phyloP scores from a whole-genome alignment of 176 grass and related monocot species.

The barley (Hordeum vulgare) region MorexV3_pseudomolecules_assembly NC_058518.1:213128569-213129068 shows the following conservation, averaged over 20 bases:
- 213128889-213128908: background rate
- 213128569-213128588: too few relatives aligned
- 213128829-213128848: conserved; percentile 90
- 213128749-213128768: conserved; percentile 6
- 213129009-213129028: conserved; percentile 86
- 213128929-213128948: background rate
- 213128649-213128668: background rate
- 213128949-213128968: background rate
- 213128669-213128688: background rate
- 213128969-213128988: conserved; percentile 26
- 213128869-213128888: conserved; percentile 80
- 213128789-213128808: conserved; percentile 79
- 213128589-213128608: too few relatives aligned
- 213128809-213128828: conserved; percentile 95
- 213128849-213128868: conserved; percentile 93
- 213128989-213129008: conserved; percentile 96
- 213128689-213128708: background rate
- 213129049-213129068: conserved; percentile 80
- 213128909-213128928: conserved; percentile 6
- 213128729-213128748: background rate
- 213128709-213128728: background rate
- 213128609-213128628: too few relatives aligned
- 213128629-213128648: background rate
- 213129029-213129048: conserved; percentile 74
- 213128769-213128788: conserved; percentile 54